Conservation (phyloP, 2,329 filamentous ascomycete genomes). For the Epichloe bromicola region DNA sequence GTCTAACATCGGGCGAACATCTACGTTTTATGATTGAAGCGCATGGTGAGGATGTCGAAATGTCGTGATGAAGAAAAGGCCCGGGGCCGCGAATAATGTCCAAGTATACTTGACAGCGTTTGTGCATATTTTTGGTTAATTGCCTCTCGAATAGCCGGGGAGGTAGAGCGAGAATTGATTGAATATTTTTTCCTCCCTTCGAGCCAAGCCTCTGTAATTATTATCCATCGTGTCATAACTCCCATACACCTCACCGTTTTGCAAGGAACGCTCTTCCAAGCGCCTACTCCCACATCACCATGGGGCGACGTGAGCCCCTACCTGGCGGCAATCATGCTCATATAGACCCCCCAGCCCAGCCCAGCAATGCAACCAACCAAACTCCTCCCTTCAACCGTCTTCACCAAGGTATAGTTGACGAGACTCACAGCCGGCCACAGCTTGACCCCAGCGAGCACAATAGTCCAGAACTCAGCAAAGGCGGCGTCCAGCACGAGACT, state of each 20-base stretch:
- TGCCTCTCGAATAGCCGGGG: not conserved
- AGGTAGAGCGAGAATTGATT: not conserved
- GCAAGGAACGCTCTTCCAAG: not conserved
- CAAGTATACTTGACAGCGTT: not conserved
- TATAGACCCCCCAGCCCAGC: slow-evolving; percentile 62
- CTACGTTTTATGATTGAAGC: not conserved
- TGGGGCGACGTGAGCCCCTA: not conserved
- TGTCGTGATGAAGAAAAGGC: not conserved
- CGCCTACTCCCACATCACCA: not conserved
- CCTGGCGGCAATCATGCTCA: slow-evolving; percentile 46
- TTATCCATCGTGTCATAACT: too few species aligned
- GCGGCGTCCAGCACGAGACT: slow-evolving; percentile 28
- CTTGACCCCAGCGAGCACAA: slow-evolving; percentile 53
- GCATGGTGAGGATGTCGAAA: not conserved
- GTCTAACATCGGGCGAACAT: not conserved
- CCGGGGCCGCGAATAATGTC: not conserved
- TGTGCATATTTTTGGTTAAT: not conserved
- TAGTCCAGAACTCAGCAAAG: slow-evolving; percentile 44
- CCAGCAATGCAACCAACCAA: slow-evolving; percentile 61
- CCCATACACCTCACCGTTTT: not conserved
- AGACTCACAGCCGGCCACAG: slow-evolving; percentile 61
- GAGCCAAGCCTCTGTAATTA: too few species aligned
- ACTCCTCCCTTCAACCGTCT: slow-evolving; percentile 58
- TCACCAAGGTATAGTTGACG: slow-evolving; percentile 53
- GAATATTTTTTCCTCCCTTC: not conserved